Conservation (phyloP, 805 yeast species). For the Myxozyma monticola region DNA sequence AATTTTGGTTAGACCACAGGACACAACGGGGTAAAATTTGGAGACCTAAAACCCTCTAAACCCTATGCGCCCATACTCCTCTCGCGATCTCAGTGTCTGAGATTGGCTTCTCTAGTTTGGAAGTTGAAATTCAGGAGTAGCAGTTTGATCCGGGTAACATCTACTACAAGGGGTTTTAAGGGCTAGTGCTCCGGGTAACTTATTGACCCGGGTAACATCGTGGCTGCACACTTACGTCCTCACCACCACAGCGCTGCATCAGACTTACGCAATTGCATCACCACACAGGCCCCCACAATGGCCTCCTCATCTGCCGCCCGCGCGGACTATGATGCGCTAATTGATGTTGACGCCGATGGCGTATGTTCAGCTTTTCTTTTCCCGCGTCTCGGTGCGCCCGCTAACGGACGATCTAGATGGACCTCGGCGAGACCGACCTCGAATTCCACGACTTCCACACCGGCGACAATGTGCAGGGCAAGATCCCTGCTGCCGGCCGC, state of each 20-base stretch:
- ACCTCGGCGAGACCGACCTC: constrained; percentile 31
- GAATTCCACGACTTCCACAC: constrained; percentile 32
- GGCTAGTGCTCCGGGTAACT: too few relatives aligned
- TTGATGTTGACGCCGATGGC: constrained; percentile 30
- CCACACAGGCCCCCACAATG: background rate
- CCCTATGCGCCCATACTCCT: background rate
- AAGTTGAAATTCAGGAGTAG: background rate
- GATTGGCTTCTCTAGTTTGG: background rate
- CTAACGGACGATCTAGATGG: constrained; percentile 10
- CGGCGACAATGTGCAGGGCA: constrained; percentile 28
- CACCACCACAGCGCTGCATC: too few relatives aligned
- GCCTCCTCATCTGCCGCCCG: constrained; percentile 7
- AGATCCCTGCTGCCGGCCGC: constrained; percentile 21
- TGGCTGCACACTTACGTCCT: too few relatives aligned
- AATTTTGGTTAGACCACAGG: too few relatives aligned
- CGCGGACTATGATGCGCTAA: constrained; percentile 25
- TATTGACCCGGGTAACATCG: too few relatives aligned
- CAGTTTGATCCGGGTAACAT: background rate
- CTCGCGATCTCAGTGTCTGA: background rate
- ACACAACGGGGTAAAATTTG: too few relatives aligned
- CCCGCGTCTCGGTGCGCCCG: background rate
- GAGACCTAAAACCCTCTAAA: too few relatives aligned
- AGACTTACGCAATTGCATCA: too few relatives aligned
- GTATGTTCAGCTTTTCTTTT: background rate
- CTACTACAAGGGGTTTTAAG: too few relatives aligned